Evolutionary conservation across 495 filamentous ascomycete species (phyloP), one percentile per base, ranked within the genome.

Genomic region (Xylaria palmicola): DNA sequence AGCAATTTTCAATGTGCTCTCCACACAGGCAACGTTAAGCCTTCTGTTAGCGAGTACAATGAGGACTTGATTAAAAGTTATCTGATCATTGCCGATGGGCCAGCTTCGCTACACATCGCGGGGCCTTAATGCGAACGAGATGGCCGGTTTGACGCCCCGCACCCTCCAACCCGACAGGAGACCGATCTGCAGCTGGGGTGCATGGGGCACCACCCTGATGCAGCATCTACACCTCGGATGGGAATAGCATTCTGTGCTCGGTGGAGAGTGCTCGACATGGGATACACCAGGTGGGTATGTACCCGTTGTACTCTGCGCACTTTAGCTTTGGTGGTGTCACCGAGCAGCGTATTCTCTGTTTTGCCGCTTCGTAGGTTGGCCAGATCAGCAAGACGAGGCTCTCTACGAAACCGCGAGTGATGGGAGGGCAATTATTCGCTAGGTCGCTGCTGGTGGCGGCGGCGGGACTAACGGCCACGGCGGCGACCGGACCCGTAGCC

Each of bases 401-500:
- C n/a, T n/a, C 8, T 0, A 9, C 24, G 24, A 37, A 43, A 19
- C 27, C 3, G 24, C n/a, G n/a, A n/a, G n/a, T n/a, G 24, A 56
- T 56, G 53, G 17, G 1, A 20, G 24, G 27, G n/a, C 39, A 20
- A 15, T 24, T 39, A 43, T 56, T 17, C 17, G 26, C 37, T 29
- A 15, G 20, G 8, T 3, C 50, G 15, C 39, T 43, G 39, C 20
- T 59, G 0, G 19, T 19, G 15, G 50, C 50, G 3, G 29, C 24
- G n/a, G 40, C 15, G 26, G 29, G 41, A 2, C 2, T 19, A 12
- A 20, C 10, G 3, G 27, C 41, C 17, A 5, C 43, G 12, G 20
- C 43, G 2, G 22, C 55, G 1, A 6, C 43, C 26, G 47, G 45
- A n/a, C 68, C 68, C 20, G 55, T 63, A 13, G 68, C 66, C 24